Conservation (phyloP, 2,329 filamentous ascomycete genomes). For the Arthroderma sp. region DNA sequence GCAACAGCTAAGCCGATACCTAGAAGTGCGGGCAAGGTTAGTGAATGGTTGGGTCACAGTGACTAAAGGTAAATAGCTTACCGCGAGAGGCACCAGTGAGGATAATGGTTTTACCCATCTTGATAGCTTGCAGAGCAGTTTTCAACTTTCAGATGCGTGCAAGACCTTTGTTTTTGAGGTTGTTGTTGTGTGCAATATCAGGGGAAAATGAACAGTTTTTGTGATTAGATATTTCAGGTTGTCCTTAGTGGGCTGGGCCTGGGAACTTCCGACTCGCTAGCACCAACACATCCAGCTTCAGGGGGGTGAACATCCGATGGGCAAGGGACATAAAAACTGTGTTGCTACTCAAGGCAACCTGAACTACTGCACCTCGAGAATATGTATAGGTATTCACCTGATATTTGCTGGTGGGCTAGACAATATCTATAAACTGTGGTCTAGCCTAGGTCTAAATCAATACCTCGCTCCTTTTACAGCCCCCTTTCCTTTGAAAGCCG, state of each 20-base stretch:
- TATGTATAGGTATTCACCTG: no score
- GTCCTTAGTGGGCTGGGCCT: no score
- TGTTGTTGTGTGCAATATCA: not conserved
- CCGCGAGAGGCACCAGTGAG: slow-evolving; percentile 56
- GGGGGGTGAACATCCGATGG: not conserved
- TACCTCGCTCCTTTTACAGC: no score
- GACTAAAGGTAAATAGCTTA: slow-evolving; percentile 19
- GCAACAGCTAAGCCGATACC: slow-evolving; percentile 52
- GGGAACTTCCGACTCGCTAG: not conserved
- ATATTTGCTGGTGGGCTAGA: no score
- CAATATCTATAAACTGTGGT: no score
- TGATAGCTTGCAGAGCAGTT: not conserved
- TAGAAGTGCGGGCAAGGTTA: slow-evolving; percentile 17
- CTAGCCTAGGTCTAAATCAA: no score
- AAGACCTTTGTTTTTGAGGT: not conserved
- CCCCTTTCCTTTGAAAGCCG: no score
- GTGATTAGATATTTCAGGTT: no score
- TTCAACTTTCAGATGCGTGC: not conserved
- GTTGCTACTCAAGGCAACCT: no score
- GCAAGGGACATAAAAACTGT: no score
- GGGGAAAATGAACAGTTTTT: not conserved
- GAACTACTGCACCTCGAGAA: no score
- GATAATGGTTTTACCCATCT: slow-evolving; percentile 50
- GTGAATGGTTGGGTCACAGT: not conserved
- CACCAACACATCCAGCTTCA: not conserved